phyloP scores from a whole-genome alignment of 2,329 filamentous ascomycete species.

The Colletotrichum endophyticum region DNA sequence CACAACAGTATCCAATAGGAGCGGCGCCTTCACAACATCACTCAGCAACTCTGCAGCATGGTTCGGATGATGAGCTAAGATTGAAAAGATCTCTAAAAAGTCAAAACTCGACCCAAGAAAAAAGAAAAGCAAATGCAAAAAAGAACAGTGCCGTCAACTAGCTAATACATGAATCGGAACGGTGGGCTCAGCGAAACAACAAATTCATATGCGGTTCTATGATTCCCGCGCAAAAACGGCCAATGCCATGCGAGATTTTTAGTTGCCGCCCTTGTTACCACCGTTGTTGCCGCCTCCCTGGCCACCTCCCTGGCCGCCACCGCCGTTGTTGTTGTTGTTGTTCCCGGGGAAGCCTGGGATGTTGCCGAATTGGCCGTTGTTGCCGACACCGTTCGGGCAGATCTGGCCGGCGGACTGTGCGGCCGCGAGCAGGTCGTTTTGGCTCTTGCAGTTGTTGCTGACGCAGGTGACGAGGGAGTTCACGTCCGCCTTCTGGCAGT shows the following conservation, averaged over 20 bases:
- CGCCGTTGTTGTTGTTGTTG: neutral
- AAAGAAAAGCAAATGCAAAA: neutral
- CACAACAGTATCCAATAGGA: rapidly evolving
- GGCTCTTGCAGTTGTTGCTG: constrained; percentile 2
- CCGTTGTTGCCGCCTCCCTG: neutral
- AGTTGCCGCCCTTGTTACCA: neutral
- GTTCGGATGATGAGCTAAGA: neutral
- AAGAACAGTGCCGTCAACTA: neutral
- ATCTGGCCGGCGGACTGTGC: constrained; percentile 11
- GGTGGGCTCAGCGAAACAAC: neutral
- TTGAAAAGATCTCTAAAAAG: neutral
- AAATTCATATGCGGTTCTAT: neutral
- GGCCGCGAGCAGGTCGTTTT: constrained; percentile 12
- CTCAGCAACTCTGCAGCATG: neutral
- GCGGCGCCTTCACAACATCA: neutral
- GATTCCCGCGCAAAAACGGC: neutral
- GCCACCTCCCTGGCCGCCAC: neutral
- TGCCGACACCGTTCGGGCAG: neutral
- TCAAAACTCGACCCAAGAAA: neutral
- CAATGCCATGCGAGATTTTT: neutral
- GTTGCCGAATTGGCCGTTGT: neutral
- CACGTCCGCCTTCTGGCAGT: constrained; percentile 16
- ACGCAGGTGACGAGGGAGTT: constrained; percentile 11
- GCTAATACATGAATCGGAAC: neutral
- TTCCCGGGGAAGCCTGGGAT: neutral